A percentile compares a stretch with the other conserved stretches of the same genome.
These are phyloP conservation scores for Acidomyces sp. DNA, from an alignment of 495 filamentous ascomycete genomes.

Conservation along the genomic window DNA sequence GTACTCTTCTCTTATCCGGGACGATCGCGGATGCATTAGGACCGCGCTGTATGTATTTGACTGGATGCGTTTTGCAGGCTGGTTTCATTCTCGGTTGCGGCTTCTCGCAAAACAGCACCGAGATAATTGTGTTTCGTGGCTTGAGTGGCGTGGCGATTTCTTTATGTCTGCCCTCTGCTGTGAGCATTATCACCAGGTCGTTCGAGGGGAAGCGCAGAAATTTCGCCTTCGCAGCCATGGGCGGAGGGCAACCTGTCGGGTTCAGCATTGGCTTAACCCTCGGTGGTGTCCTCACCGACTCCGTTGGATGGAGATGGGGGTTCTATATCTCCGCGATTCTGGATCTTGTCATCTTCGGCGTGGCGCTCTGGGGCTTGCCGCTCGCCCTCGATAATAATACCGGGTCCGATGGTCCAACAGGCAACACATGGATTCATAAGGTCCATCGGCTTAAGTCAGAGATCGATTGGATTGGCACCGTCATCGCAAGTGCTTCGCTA, in stretches of 20 bases:
- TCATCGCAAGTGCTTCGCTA: conserved; percentile 28
- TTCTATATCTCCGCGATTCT: conserved; percentile 34
- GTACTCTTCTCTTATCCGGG: conserved; percentile 37
- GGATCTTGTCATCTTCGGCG: conserved; percentile 24
- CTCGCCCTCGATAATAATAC: conserved; percentile 15
- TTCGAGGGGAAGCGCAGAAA: conserved; percentile 34
- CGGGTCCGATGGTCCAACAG: conserved; percentile 3
- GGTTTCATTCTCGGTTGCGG: conserved; percentile 37
- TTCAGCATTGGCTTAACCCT: conserved; percentile 34
- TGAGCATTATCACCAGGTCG: conserved; percentile 35
- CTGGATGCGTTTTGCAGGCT: conserved; percentile 34
- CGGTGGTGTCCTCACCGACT: conserved; percentile 35
- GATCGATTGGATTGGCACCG: conserved; percentile 38
- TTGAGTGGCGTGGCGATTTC: conserved; percentile 38
- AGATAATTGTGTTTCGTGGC: conserved; percentile 39
- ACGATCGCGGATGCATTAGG: conserved; percentile 41
- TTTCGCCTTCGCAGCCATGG: conserved; percentile 35
- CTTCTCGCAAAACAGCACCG: conserved; percentile 32
- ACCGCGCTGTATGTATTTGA: conserved; percentile 31
- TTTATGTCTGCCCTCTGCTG: conserved; percentile 39
- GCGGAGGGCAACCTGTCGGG: conserved; percentile 36
- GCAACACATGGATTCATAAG: conserved; percentile 5
- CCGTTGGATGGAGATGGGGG: conserved; percentile 37
- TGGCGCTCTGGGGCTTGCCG: conserved; percentile 31
- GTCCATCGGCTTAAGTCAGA: conserved; percentile 25